These are phyloP conservation scores for Pythium apleroticum DNA, from an alignment of 352 stramenopile species.

Conservation along the genomic window DNA sequence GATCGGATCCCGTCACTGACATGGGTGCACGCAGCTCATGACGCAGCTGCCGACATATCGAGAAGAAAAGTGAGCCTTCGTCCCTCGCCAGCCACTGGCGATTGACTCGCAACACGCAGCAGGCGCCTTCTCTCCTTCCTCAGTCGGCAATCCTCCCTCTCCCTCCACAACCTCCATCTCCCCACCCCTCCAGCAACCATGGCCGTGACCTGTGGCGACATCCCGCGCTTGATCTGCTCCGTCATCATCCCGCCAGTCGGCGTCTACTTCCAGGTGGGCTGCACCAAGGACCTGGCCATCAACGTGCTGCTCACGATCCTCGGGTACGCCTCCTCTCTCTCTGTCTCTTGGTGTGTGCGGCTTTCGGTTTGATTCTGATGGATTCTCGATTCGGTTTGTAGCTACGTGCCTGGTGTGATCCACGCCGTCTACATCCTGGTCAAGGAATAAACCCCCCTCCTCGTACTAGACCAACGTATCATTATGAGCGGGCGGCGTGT, in stretches of 20 bases:
- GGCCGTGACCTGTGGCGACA: conserved; percentile 41
- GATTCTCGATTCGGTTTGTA: conserved; percentile 20
- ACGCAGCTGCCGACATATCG: too few relatives aligned
- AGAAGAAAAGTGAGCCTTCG: too few relatives aligned
- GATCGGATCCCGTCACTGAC: too few relatives aligned
- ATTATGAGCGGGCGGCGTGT: too few relatives aligned
- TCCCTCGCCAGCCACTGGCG: too few relatives aligned
- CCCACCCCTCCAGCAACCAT: conserved; percentile 25
- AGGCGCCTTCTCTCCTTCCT: not conserved
- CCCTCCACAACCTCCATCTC: not conserved
- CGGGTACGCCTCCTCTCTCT: conserved; percentile 13
- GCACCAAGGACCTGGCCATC: conserved; percentile 31
- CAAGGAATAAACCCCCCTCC: conserved; percentile 37
- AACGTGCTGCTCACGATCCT: conserved; percentile 32
- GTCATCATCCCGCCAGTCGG: conserved; percentile 39
- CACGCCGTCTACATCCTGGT: conserved; percentile 73
- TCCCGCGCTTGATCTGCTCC: conserved; percentile 48
- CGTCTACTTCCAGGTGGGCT: conserved; percentile 32
- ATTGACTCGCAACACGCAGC: too few relatives aligned
- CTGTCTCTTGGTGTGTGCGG: not conserved
- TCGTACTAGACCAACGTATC: too few relatives aligned
- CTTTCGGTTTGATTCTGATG: too few relatives aligned
- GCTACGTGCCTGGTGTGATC: conserved; percentile 63
- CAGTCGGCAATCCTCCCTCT: conserved; percentile 15
- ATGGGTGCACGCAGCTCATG: too few relatives aligned